phyloP scores from a whole-genome alignment of 306 rosid species.

The Adenanthera pavonina region DNA sequence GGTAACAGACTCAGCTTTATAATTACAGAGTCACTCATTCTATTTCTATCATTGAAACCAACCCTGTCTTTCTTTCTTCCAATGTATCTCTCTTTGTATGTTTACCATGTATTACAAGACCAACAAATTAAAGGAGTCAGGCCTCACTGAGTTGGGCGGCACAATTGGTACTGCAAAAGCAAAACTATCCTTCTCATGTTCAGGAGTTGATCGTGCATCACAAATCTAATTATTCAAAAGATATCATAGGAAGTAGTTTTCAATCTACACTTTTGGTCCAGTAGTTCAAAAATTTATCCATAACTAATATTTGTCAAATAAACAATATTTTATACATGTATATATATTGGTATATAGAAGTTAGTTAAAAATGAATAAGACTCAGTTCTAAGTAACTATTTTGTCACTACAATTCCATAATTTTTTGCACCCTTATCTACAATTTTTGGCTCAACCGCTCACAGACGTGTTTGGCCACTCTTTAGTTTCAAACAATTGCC shows the following conservation, averaged over 20 bases:
- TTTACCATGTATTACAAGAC: conserved; percentile 8
- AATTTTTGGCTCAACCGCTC: background rate
- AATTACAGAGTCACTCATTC: no score
- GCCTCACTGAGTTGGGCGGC: conserved; percentile 14
- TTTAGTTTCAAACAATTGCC: background rate
- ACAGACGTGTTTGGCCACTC: background rate
- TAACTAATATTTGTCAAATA: background rate
- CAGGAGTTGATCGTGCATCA: background rate
- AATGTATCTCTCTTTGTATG: no score
- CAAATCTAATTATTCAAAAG: background rate
- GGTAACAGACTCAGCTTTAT: no score
- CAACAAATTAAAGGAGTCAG: conserved; percentile 9
- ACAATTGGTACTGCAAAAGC: background rate
- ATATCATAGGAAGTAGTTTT: background rate
- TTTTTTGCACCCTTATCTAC: background rate
- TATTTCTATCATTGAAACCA: no score
- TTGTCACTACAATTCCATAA: background rate
- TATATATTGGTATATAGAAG: background rate
- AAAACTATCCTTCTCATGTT: conserved; percentile 7
- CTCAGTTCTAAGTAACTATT: background rate
- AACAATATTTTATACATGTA: no score
- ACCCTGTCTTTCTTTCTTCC: no score
- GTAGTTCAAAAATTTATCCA: background rate
- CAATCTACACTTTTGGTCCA: background rate
- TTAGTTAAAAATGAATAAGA: background rate